Evolutionary conservation across 2,329 filamentous ascomycete genomes (phyloP), one percentile per base, ranked within the genome.

Genomic region (Aspergillus transmontanensis): DNA sequence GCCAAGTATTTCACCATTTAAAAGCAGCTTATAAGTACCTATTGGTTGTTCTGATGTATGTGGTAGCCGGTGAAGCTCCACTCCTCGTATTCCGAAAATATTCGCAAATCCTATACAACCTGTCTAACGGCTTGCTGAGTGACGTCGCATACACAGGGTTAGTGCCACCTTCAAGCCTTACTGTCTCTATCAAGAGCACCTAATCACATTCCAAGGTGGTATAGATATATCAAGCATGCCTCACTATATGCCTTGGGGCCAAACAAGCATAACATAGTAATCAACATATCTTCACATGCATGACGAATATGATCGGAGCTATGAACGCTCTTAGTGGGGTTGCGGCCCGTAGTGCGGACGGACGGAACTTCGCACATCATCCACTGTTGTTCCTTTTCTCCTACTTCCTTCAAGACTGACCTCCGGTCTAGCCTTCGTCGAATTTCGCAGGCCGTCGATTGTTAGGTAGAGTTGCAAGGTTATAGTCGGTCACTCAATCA

Each of bases 191-290:
- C 16, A 39, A 9, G 36, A 7, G 16, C 16, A 39, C 6, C 6
- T n/a, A 10, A 41, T 7, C 16, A 10, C 16, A 19, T 5, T 4
- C 6, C 34, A 16, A 3, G 6, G 16, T n/a, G 4, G 39, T 2
- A 2, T 9, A 41, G 16, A 41, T 2, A 2, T 41, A n/a, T 19
- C 1, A n/a, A n/a, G 3, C 39, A 41, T 19, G 16, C 1, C 16
- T 19, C 39, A 0, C 9, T 41, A 4, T n/a, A n/a, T 41, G 0
- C 1, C 0, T 41, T 16, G 4, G 39, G 2, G 0, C 5, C 16
- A n/a, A 41, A 41, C 16, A 41, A 41, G 14, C 6, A 41, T 1
- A 10, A 23, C 21, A 21, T 41, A 41, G 6, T n/a, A 41, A 41
- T n/a, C 7, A 14, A 2, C 3, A 2, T 41, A 9, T 41, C 39